phyloP scores from a whole-genome alignment of 495 filamentous ascomycete species.

The Aspergillus panamensis region DNA sequence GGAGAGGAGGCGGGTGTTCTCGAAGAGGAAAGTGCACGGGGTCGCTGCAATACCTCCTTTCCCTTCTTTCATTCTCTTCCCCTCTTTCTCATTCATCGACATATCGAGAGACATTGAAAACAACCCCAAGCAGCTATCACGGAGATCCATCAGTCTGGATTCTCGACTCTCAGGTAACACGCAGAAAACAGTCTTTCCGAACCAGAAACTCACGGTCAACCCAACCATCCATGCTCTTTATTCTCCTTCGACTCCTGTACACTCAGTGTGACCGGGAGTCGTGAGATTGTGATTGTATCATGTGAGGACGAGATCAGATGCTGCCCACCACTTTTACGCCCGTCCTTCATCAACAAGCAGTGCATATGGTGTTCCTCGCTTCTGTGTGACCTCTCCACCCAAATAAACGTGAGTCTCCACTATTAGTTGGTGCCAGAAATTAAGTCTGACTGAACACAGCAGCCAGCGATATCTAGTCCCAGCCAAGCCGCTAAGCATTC shows the following conservation, averaged over 20 bases:
- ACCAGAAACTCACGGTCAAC: neutral
- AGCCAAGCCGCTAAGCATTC: conserved; percentile 1
- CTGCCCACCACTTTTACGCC: neutral
- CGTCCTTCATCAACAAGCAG: neutral
- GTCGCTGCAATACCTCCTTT: no score
- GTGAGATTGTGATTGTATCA: conserved; percentile 18
- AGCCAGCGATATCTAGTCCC: neutral
- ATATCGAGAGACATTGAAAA: neutral
- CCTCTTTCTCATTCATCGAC: neutral
- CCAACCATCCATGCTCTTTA: neutral
- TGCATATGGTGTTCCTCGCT: neutral
- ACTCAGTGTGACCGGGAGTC: conserved; percentile 14
- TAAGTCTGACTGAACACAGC: neutral
- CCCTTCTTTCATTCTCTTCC: neutral
- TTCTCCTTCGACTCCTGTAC: neutral
- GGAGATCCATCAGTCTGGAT: neutral
- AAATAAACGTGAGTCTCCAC: neutral
- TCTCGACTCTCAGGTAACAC: neutral
- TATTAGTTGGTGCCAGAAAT: neutral
- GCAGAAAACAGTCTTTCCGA: neutral
- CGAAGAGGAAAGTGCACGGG: conserved; percentile 7
- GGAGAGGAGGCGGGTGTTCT: neutral
- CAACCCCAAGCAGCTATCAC: neutral
- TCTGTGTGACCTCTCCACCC: conserved; percentile 7
- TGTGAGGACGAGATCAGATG: conserved; percentile 11